These are phyloP conservation scores for Penicillium coprophilum DNA, from an alignment of 495 filamentous ascomycete species.

Conservation along the genomic window DNA sequence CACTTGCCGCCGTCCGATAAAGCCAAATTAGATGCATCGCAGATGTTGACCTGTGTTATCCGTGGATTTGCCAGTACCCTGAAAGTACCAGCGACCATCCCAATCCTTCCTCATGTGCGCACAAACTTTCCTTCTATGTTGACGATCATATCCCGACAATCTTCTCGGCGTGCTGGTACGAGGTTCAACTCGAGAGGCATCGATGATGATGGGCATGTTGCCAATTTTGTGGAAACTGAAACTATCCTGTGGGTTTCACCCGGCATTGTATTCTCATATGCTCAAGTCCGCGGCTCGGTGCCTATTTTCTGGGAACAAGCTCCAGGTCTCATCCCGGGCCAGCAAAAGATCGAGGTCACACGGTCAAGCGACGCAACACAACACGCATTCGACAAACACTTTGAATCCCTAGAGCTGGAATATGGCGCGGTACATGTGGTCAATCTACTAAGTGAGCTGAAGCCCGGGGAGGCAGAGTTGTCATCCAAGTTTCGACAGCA, in stretches of 20 bases:
- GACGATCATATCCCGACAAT: constrained; percentile 88
- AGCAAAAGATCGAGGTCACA: constrained; percentile 92
- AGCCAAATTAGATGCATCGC: constrained; percentile 72
- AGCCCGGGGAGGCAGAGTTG: constrained; percentile 78
- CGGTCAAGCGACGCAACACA: constrained; percentile 88
- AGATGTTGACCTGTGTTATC: constrained; percentile 90
- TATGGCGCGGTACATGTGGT: constrained; percentile 91
- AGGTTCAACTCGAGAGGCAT: constrained; percentile 95
- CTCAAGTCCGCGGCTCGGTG: constrained; percentile 86
- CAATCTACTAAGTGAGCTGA: constrained; percentile 86
- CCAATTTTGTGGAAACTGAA: constrained; percentile 82
- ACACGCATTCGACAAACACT: constrained; percentile 93
- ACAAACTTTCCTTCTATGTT: constrained; percentile 78
- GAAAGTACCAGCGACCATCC: constrained; percentile 68
- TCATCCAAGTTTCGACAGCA: constrained; percentile 76
- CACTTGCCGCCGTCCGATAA: constrained; percentile 71
- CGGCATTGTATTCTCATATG: constrained; percentile 85
- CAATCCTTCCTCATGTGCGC: constrained; percentile 43
- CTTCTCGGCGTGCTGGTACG: constrained; percentile 88
- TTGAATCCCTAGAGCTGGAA: constrained; percentile 73
- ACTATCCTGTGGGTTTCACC: constrained; percentile 69
- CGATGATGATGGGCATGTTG: constrained; percentile 95
- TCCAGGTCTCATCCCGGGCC: constrained; percentile 80
- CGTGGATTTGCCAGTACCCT: constrained; percentile 86
- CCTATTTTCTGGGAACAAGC: constrained; percentile 97